Conservation (phyloP, 306 rosid species). For the Pueraria montana region DNA sequence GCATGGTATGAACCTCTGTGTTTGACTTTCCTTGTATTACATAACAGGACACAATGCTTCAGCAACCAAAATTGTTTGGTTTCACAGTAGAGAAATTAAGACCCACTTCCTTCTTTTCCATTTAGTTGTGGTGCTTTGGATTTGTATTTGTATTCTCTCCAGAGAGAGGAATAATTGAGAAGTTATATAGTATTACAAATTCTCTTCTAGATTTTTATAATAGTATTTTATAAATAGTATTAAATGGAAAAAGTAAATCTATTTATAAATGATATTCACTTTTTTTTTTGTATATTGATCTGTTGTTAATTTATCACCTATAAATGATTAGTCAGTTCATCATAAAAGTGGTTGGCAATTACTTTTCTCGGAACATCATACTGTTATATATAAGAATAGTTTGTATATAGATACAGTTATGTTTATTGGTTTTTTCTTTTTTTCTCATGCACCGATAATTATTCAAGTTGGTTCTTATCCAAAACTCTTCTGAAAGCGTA, state of each 20-base stretch:
- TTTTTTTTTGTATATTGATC: background rate
- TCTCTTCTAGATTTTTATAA: background rate
- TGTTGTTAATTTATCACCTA: slow-evolving; percentile 7
- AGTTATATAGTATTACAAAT: background rate
- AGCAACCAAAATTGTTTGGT: slow-evolving; percentile 44
- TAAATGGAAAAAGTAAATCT: background rate
- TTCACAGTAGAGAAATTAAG: background rate
- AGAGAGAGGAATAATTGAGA: background rate
- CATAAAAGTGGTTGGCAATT: background rate
- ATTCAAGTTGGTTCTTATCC: slow-evolving; percentile 12
- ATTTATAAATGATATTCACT: background rate
- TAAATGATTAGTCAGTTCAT: background rate
- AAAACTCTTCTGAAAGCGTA: background rate
- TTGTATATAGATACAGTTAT: background rate
- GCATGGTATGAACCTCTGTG: background rate
- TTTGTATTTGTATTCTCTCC: background rate
- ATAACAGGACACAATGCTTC: slow-evolving; percentile 7
- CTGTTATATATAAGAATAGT: background rate
- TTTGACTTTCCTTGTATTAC: slow-evolving; percentile 11
- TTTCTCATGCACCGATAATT: background rate
- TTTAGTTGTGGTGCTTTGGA: background rate
- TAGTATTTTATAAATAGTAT: background rate
- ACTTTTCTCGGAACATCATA: background rate
- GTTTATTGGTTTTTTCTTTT: too few species aligned
- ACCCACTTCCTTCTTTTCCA: slow-evolving; percentile 13